phyloP scores from a whole-genome alignment of 1,139 yeast genomes.

The Geotrichum restrictum region DNA sequence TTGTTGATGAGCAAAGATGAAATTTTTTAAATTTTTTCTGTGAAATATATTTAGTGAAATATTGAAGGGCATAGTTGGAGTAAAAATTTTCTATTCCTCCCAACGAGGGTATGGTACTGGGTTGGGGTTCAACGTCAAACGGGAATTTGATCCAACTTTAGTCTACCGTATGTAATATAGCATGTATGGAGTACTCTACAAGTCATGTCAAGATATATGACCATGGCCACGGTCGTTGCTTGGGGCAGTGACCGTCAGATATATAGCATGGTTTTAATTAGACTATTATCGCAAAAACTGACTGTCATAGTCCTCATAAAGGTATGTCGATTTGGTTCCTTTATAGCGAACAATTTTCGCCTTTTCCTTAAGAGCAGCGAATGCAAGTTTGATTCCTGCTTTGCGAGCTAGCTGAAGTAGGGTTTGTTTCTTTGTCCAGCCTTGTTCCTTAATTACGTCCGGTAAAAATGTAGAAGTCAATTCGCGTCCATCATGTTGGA shows the following conservation, averaged over 20 bases:
- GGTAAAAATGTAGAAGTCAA: slow-evolving; percentile 80
- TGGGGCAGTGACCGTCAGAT: no score
- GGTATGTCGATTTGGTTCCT: slow-evolving; percentile 34
- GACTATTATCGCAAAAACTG: no score
- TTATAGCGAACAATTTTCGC: slow-evolving; percentile 32
- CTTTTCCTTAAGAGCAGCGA: neutral
- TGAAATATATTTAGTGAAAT: neutral
- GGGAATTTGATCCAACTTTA: no score
- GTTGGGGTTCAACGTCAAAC: no score
- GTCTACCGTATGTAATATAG: no score
- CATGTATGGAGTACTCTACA: no score
- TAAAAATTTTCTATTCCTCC: slow-evolving; percentile 10
- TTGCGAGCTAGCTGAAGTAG: slow-evolving; percentile 65
- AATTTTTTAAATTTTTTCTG: neutral
- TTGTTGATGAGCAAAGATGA: neutral
- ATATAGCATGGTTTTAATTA: no score
- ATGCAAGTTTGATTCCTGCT: slow-evolving; percentile 47
- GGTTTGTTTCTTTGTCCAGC: slow-evolving; percentile 74
- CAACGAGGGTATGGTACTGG: slow-evolving; percentile 6
- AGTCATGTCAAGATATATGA: no score
- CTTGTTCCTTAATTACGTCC: slow-evolving; percentile 84
- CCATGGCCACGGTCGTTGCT: no score
- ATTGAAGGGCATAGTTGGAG: neutral
- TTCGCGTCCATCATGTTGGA: slow-evolving; percentile 40
- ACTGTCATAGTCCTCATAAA: slow-evolving; percentile 32